Base-by-base conservation (phyloP, 495 filamentous ascomycete species). In the Cercophora newfieldiana region DNA sequence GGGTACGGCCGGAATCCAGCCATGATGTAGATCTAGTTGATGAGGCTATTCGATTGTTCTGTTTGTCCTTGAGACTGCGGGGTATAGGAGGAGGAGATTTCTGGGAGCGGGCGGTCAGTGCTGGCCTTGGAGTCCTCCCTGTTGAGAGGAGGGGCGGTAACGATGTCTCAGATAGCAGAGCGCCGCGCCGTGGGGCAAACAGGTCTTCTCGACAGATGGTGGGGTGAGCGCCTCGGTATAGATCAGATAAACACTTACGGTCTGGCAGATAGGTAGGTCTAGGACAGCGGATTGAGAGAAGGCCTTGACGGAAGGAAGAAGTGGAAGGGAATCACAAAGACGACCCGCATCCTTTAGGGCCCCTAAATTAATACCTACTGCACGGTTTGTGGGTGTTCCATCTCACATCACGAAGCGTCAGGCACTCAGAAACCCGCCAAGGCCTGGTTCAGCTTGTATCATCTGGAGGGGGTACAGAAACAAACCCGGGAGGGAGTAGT, bases 1-100 rank as follows among this genome's bases (percentile, higher is more conserved):
- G 76, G 77, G 74, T 75, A 78, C 8, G 76, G 73, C 67, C 77
- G 82, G 44, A 78, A 59, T 59, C 62, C 64, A 67, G 76, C 72
- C 81, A 83, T 83, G 56, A 61, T 77, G 57, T 63, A 2, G 50
- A 53, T 44, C 12, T 44, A 16, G 37, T 44, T 16, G 37, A 44
- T 44, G 66, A 28, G 30, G 58, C 44, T 25, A 37, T 18, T 48
- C 22, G 12, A 25, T 47, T 7, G 21, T 60, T 44, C 8, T 16
- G 55, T n/a, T n/a, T 57, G 26, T 57, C 29, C 30, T 19, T 31
- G 55, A 57, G n/a, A 30, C n/a, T 57, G 57, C 33, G 57, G 31
- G 31, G 57, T 22, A 24, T 18, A 6, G 57, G 7, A 37, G 57
- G 22, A 60, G 57, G 19, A 60, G 57, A 21, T 33, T 37, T 60